Conservation (phyloP, 495 filamentous ascomycete species). For the Penicillium turbatum region DNA sequence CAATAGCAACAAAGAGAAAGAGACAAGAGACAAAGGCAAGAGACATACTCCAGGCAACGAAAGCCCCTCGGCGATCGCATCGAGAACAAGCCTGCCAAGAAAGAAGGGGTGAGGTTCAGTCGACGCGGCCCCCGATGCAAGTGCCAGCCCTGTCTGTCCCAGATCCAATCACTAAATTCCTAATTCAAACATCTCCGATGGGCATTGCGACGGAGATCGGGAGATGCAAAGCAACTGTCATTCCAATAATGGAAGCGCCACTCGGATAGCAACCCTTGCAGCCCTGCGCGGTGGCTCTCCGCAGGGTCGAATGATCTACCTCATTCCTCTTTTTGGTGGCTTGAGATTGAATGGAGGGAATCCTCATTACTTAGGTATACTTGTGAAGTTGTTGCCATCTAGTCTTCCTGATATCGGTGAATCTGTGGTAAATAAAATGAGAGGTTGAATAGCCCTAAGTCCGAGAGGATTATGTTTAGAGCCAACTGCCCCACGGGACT, state of each 20-base stretch:
- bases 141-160: neutral
- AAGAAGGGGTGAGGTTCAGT: conserved; percentile 19
- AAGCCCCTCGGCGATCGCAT: neutral
- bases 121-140: neutral
- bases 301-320: conserved; percentile 1
- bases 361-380: neutral
- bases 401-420: too few species aligned
- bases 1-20: neutral
- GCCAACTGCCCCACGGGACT: neutral
- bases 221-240: neutral
- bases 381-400: neutral
- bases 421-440: too few species aligned
- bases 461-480: neutral
- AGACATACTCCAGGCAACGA: neutral
- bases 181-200: too few species aligned
- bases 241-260: neutral
- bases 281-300: neutral
- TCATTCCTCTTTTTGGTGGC: neutral
- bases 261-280: neutral
- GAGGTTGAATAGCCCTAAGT: neutral
- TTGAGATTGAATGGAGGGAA: too few species aligned
- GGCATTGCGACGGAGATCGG: neutral
- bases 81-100: conserved; percentile 17
- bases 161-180: too few species aligned
- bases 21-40: too few species aligned